Evolutionary conservation across 345 rosid species (phyloP), one percentile per base, ranked within the genome.

Genomic region (Trapa bicornis): DNA sequence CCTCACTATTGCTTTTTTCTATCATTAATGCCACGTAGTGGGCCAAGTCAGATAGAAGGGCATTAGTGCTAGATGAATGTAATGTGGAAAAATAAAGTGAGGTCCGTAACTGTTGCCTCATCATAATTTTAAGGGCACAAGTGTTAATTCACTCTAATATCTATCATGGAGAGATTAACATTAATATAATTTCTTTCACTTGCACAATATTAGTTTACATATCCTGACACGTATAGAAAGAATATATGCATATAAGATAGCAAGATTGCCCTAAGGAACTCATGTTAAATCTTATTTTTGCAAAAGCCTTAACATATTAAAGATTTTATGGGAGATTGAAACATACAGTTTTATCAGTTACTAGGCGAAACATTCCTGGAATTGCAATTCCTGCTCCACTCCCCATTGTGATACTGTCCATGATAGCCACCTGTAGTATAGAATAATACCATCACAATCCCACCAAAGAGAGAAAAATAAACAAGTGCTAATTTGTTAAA

Each of bases 321-420:
- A 39, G 0, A 45, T 37, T 61, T 12, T 35, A 77, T 54, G 70
- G 67, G 11, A 10, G 0, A 8, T 56, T 68, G 74, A 52, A 56
- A 85, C 95, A 47, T 85, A 91, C 96, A 57, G 88, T 85, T 83
- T 80, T 91, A 71, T 91, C 84, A 33, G 93, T 94, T 63, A 82
- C 93, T 54, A 89, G 72, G 37, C 83, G 82, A 70, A 87, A 91
- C 96, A 86, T 94, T 78, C 90, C 90, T 35, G 87, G 91, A 50
- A 81, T 66, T 11, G 96, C 81, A 72, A 94, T 77, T 77, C 96
- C 89, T 68, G 81, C 89, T 29, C 89, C 91, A 72, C 96, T 82
- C 53, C 88, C 99, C 89, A 87, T 79, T 12, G 89, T 80, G 72
- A 83, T 68, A 45, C 93, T 91, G 65, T 89, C 89, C 80, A 91